Percentiles rank a stretch among this genome's conserved stretches.
Evolutionary conservation across 495 filamentous ascomycete genomes (phyloP).

Genomic region (Rostrohypoxylon terebratum): DNA sequence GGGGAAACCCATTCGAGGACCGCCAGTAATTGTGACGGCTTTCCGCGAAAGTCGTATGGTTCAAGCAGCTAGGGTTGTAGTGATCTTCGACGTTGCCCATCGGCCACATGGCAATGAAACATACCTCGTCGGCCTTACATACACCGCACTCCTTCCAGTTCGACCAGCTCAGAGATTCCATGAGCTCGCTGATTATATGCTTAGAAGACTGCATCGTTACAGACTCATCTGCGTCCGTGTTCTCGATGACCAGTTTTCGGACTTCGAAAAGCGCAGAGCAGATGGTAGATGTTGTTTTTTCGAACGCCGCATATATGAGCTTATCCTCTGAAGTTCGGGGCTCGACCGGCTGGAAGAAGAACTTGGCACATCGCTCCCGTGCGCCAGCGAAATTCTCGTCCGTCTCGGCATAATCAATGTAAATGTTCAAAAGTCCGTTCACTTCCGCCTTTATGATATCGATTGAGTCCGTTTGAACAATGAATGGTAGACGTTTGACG

Average conservation of each 20-base stretch:
- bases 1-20: conserved; percentile 4
- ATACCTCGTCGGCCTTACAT: conserved; percentile 69
- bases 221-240: conserved; percentile 19
- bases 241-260: conserved; percentile 42
- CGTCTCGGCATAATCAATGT: conserved; percentile 58
- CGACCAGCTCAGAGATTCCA: conserved; percentile 67
- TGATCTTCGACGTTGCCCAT: conserved; percentile 67
- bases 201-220: conserved; percentile 10
- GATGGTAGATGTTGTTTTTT: conserved; percentile 59
- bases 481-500: conserved; percentile 61
- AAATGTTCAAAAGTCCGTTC: conserved; percentile 59
- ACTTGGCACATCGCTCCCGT: conserved; percentile 60
- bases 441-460: conserved; percentile 59
- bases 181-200: conserved; percentile 54
- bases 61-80: conserved; percentile 62
- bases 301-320: conserved; percentile 58
- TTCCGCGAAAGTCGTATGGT: conserved; percentile 24
- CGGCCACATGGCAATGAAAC: conserved; percentile 76
- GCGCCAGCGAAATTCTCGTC: conserved; percentile 52
- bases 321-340: conserved; percentile 51
- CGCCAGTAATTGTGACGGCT: conserved; percentile 37
- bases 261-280: conserved; percentile 64
- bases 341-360: conserved; percentile 56
- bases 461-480: conserved; percentile 55
- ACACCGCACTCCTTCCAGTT: conserved; percentile 70